phyloP scores from a whole-genome alignment of 768 basidiomycete genomes.

The Cubamyces sp. region DNA sequence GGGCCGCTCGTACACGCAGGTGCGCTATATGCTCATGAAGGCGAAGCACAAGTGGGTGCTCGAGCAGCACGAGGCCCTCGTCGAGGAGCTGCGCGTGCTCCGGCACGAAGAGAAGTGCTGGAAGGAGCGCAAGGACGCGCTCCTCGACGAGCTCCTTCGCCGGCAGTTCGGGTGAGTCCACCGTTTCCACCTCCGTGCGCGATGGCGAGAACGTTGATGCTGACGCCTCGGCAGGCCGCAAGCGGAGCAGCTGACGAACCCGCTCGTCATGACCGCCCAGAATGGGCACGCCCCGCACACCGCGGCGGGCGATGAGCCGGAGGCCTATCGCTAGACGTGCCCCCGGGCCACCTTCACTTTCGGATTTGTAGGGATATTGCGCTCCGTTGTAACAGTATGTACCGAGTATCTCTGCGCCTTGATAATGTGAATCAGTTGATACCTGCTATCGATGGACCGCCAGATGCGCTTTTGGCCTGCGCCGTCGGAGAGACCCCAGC shows the following conservation, averaged over 20 bases:
- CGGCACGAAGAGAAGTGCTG: constrained; percentile 56
- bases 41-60: constrained; percentile 76
- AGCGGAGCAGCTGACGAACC: constrained; percentile 29
- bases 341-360: neutral
- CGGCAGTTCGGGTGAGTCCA: constrained; percentile 52
- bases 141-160: constrained; percentile 57
- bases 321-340: constrained; percentile 2
- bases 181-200: constrained; percentile 9
- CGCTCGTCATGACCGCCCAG: constrained; percentile 28
- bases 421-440: constrained; percentile 14
- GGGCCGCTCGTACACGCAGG: constrained; percentile 70
- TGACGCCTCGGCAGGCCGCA: constrained; percentile 16
- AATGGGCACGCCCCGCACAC: constrained; percentile 19
- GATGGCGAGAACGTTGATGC: neutral
- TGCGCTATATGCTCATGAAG: constrained; percentile 75
- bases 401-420: neutral
- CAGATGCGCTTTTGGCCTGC: neutral
- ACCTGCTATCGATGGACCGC: neutral
- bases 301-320: constrained; percentile 11
- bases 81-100: constrained; percentile 63
- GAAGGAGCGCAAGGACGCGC: constrained; percentile 62
- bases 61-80: constrained; percentile 66
- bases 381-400: constrained; percentile 15
- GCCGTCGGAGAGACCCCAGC: too few relatives aligned
- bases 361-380: neutral